Conservation (phyloP, 1,284 basidiomycete species). For the Earliella scabrosa region DNA sequence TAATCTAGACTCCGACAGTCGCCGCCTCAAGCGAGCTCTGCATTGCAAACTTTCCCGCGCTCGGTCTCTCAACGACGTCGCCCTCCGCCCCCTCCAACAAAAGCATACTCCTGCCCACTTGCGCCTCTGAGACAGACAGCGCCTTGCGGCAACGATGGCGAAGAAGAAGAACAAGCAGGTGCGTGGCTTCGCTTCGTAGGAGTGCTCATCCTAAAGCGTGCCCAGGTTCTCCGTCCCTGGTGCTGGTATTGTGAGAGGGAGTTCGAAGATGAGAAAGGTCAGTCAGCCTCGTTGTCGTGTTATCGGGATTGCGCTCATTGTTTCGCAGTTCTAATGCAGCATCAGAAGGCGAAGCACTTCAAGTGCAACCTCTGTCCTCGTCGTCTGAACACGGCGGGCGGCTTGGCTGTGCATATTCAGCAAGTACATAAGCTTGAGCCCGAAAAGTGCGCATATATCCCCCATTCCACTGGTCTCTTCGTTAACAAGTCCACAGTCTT, state of each 20-base stretch:
- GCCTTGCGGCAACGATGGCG: conserved; percentile 51
- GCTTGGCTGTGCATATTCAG: conserved; percentile 97
- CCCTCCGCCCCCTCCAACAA: conserved; percentile 4
- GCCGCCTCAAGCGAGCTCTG: not conserved
- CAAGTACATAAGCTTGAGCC: conserved; percentile 99
- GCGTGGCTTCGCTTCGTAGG: conserved; percentile 9
- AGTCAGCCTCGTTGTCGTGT: not conserved
- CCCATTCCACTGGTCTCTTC: conserved; percentile 1
- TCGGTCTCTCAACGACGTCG: conserved; percentile 6
- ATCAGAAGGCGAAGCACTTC: conserved; percentile 99
- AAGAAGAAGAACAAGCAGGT: conserved; percentile 87
- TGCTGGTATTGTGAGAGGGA: conserved; percentile 99
- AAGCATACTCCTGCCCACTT: conserved; percentile 1
- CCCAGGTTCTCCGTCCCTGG: conserved; percentile 87
- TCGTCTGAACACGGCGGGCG: conserved; percentile 95
- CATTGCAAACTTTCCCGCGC: conserved; percentile 13
- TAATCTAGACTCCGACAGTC: not conserved
- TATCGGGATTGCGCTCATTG: conserved; percentile 2
- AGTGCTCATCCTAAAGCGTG: conserved; percentile 7
- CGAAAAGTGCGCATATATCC: conserved; percentile 73
- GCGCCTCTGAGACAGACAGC: not conserved
- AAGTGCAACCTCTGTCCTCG: conserved; percentile 96
- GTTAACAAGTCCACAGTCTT: conserved; percentile 45
- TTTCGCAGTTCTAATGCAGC: conserved; percentile 96
- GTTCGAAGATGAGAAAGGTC: conserved; percentile 97